Evolutionary conservation across 257 asterid genomes (phyloP).

Genomic region (Petunia axillaris): DNA sequence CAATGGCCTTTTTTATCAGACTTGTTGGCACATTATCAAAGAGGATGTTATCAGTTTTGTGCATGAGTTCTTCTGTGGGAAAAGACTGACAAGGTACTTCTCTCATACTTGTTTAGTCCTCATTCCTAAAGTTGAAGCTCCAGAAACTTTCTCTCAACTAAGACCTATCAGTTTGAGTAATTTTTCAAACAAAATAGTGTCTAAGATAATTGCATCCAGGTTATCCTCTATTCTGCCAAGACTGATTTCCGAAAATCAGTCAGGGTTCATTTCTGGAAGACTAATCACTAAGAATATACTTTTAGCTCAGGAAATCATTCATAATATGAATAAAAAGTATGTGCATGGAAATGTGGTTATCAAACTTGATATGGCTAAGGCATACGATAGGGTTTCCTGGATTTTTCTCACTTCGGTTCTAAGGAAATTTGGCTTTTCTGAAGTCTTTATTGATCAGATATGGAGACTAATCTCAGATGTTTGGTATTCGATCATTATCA

Average conservation of each 20-base stretch:
- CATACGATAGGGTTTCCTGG: too few relatives aligned
- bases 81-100: neutral
- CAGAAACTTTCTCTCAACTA: neutral
- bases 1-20: neutral
- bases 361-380: too few relatives aligned
- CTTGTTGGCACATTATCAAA: neutral
- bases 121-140: neutral
- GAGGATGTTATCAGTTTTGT: neutral
- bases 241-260: neutral
- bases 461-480: too few relatives aligned
- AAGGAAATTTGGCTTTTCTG: too few relatives aligned
- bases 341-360: too few relatives aligned
- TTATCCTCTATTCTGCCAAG: neutral
- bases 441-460: too few relatives aligned
- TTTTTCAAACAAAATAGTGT: neutral
- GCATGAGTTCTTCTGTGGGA: neutral
- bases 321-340: too few relatives aligned
- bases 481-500: too few relatives aligned
- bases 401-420: too few relatives aligned
- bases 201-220: neutral
- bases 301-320: too few relatives aligned
- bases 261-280: too few relatives aligned
- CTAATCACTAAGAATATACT: too few relatives aligned
- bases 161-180: neutral
- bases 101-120: neutral